Base-by-base conservation (phyloP, 2,329 filamentous ascomycete genomes). In the Arachnomyces sp. region DNA sequence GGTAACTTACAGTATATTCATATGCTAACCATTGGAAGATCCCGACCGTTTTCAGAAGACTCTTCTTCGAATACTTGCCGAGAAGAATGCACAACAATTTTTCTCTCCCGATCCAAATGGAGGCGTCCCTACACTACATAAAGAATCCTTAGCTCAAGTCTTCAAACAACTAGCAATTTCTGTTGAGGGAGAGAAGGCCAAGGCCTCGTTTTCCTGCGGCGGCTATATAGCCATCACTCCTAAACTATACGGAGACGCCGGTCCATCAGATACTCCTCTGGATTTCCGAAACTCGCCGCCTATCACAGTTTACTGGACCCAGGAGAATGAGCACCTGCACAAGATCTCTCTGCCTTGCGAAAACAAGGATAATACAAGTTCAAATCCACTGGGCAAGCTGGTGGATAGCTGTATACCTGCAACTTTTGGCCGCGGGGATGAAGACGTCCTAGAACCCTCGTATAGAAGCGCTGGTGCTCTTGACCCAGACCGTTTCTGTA, bases 391-490 rank as follows among this genome's bases (percentile, higher is more conserved):
- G 12, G 38, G 46, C 1, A 40, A 48, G 3, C 48, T 71, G 1
- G 45, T 65, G 0, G 31, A 45, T 1, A 56, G 61, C 17, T 66
- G 61, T 42, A 42, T 51, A 31, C 70, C 71, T 0, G 75, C 74
- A 0, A 70, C 65, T 1, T 77, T 77, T 47, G 74, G 74, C 0
- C 46, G 49, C 4, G 60, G 60, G 0, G 59, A 62, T 2, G 28
- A 72, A 43, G 64, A 75, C 41, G 62, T 78, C 0, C 52, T 69
- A 2, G 74, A 80, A 42, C 67, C 73, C 40, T 53, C 54, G 0
- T 77, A 78, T 42, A 67, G 76, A 13, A 73, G 71, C 42, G 76
- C 75, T 1, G 53, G 56, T 1, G 72, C 75, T 50, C 50, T 80
- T n/a, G 68, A 76, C n/a, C 43, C 52, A 0, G 36, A 55, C 0